phyloP scores from a whole-genome alignment of 2,329 filamentous ascomycete species.

The Teratosphaeria zuluensis region DNA sequence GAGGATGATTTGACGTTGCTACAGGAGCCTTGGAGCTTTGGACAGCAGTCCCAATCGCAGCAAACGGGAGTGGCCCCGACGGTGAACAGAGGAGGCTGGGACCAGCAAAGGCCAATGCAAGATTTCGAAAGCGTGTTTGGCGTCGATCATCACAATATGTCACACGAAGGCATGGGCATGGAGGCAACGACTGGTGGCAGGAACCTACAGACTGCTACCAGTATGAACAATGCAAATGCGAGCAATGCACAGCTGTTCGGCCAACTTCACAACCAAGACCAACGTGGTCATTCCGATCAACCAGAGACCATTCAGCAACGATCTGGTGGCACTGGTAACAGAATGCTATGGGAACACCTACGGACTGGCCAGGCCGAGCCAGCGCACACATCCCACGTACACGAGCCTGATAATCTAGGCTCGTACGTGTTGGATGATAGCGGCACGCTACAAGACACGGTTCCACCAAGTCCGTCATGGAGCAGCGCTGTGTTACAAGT shows the following conservation, averaged over 20 bases:
- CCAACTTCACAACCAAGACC: neutral
- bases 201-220: neutral
- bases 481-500: constrained; percentile 7
- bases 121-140: neutral
- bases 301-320: neutral
- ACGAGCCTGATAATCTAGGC: constrained; percentile 5
- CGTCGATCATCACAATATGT: neutral
- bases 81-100: neutral
- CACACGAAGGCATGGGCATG: neutral
- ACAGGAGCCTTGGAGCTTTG: constrained; percentile 14
- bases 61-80: neutral
- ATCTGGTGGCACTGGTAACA: neutral
- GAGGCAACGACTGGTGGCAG: constrained; percentile 2
- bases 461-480: neutral
- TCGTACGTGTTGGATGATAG: constrained; percentile 1
- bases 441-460: neutral
- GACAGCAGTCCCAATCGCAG: constrained; percentile 7
- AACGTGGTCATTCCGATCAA: neutral
- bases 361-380: constrained; percentile 11
- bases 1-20: constrained; percentile 18
- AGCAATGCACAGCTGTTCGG: neutral
- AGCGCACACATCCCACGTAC: constrained; percentile 14
- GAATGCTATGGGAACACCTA: constrained; percentile 13
- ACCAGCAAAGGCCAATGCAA: neutral
- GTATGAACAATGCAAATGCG: neutral